Evolutionary conservation across 768 basidiomycete genomes (phyloP), one percentile per base, ranked within the genome.

Genomic region (Vararia minispora): DNA sequence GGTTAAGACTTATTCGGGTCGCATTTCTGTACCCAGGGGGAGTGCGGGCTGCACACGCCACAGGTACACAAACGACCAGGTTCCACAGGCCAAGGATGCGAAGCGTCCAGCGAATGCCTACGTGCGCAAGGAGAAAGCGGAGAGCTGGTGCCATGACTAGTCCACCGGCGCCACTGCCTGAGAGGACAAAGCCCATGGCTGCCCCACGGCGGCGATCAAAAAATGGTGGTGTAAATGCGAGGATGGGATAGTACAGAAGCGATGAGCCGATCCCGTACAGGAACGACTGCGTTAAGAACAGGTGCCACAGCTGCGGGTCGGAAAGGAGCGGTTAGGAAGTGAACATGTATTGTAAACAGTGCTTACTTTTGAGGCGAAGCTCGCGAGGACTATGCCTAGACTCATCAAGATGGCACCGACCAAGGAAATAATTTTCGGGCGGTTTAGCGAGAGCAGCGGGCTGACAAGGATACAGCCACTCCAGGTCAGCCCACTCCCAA

Each of bases 141-240:
- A 63, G 49, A 5, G 62, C 62, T 0, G 62, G 63, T 0, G 66
- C 63, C 17, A 68, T 54, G 6, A 67, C 60, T 4, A 69, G 56
- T 4, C 66, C 66, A n/a, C 67, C 67, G 3, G 64, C 50, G 3
- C 65, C 65, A 8, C 55, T 54, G 3, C 65, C 66, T 0, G 66
- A 53, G 13, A 66, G 58, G 8, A 68, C 58, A 40, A 63, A 41
- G 0, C 65, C 65, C 60, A 68, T 61, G 0, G 67, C 67, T 24
- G 65, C 61, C 12, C 65, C 67, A 6, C 66, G 61, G 37, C 66
- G 60, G n/a, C 58, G 53, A 40, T 64, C 62, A 35, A 68, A 69
- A 46, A 60, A 67, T 16, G 55, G 47, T 2, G 66, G 67, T 0
- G 63, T 61, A 14, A 66, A 51, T 21, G 60, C 58, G 50, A 65